These are phyloP conservation scores for Marasmius tenuissimus DNA, from an alignment of 1,284 basidiomycete species.

Conservation along the genomic window DNA sequence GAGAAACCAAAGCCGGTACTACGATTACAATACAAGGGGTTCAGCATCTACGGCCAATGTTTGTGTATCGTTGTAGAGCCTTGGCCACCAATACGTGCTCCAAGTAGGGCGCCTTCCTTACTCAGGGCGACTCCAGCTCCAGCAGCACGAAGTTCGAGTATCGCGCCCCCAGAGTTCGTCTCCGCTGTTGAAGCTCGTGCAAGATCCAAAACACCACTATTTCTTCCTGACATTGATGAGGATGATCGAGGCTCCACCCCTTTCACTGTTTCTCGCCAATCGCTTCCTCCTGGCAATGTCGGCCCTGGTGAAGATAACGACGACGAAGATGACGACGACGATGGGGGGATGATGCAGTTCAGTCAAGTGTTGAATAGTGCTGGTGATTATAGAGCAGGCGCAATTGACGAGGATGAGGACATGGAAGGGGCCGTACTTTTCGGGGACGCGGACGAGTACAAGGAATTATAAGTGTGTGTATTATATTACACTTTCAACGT, in stretches of 20 bases:
- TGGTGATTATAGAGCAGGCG: conserved; percentile 51
- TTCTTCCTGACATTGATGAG: conserved; percentile 61
- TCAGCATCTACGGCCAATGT: conserved; percentile 65
- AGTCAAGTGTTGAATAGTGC: conserved; percentile 68
- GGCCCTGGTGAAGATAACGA: conserved; percentile 22
- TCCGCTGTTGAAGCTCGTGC: conserved; percentile 27
- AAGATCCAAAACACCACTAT: conserved; percentile 53
- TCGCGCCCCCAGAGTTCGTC: conserved; percentile 32
- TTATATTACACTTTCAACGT: not conserved
- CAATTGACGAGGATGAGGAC: conserved; percentile 72
- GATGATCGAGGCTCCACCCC: conserved; percentile 39
- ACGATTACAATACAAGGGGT: conserved; percentile 64
- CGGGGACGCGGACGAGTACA: conserved; percentile 76
- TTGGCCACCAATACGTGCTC: conserved; percentile 53
- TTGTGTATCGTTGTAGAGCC: conserved; percentile 80
- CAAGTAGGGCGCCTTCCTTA: conserved; percentile 27
- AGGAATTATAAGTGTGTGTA: conserved; percentile 41
- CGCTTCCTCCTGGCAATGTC: conserved; percentile 45
- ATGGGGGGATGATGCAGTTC: conserved; percentile 66
- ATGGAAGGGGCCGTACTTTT: conserved; percentile 73
- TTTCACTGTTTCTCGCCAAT: conserved; percentile 29
- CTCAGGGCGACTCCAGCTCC: conserved; percentile 20
- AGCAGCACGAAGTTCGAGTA: conserved; percentile 30
- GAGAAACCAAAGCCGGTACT: conserved; percentile 71
- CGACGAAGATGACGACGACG: conserved; percentile 39